Percentiles rank a stretch among this genome's conserved stretches.
These are phyloP conservation scores for Mariannaea sp. DNA, from an alignment of 2,329 filamentous ascomycete species.

Conservation along the genomic window DNA sequence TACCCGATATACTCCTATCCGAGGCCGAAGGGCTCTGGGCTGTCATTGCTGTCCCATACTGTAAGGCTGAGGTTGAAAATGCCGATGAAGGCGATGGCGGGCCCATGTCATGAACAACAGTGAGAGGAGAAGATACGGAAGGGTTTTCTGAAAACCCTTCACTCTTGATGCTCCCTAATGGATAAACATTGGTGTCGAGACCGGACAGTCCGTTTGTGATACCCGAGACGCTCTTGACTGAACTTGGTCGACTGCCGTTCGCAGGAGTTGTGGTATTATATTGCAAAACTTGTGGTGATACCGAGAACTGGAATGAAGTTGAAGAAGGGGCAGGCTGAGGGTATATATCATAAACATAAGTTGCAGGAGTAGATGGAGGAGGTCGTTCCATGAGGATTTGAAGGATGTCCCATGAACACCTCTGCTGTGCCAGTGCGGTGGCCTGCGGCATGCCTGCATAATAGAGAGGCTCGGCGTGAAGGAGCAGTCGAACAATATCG, in stretches of 20 bases:
- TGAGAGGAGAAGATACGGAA: background rate
- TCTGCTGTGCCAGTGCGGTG: conserved; percentile 27
- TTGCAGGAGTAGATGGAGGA: conserved; percentile 6
- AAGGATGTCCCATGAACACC: conserved; percentile 24
- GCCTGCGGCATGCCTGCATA: conserved; percentile 29
- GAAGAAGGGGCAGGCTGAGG: conserved; percentile 11
- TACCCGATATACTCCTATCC: conserved; percentile 22
- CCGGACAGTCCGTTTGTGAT: conserved; percentile 26
- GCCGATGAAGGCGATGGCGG: background rate
- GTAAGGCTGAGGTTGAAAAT: background rate
- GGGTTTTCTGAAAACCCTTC: background rate
- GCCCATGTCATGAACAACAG: background rate
- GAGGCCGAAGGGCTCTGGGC: background rate
- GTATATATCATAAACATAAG: conserved; percentile 17
- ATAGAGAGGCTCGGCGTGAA: conserved; percentile 28
- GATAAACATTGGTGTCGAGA: background rate
- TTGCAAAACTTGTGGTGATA: conserved; percentile 10
- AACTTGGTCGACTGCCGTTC: background rate
- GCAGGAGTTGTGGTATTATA: background rate
- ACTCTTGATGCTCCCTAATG: conserved; percentile 1
- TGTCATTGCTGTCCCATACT: background rate
- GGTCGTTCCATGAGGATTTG: conserved; percentile 22
- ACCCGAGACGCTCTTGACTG: conserved; percentile 20
- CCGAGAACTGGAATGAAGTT: conserved; percentile 5
- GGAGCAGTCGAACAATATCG: conserved; percentile 31